Evolutionary conservation across 805 yeast genomes (phyloP).

Genomic region (Cyberlindnera xylosilytica): DNA sequence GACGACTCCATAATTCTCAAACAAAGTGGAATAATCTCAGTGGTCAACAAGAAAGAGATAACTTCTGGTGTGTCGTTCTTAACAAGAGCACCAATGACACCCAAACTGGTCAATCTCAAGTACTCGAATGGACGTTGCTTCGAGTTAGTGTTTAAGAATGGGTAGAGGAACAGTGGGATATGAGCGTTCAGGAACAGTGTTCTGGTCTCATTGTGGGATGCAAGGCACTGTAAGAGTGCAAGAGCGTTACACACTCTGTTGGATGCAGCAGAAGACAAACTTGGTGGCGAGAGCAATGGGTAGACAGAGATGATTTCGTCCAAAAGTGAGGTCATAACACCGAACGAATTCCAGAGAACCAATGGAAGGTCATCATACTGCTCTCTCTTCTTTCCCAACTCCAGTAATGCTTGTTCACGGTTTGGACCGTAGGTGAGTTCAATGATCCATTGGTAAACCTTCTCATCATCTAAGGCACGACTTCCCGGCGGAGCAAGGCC

Average conservation of each 20-base stretch:
- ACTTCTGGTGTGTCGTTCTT: slow-evolving; percentile 96
- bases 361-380: slow-evolving; percentile 91
- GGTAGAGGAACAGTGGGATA: slow-evolving; percentile 87
- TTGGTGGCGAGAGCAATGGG: slow-evolving; percentile 85
- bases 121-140: slow-evolving; percentile 93
- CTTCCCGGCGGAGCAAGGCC: not conserved
- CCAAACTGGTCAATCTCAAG: slow-evolving; percentile 85
- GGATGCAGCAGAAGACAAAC: slow-evolving; percentile 77
- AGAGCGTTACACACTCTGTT: slow-evolving; percentile 94
- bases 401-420: slow-evolving; percentile 88
- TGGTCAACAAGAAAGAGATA: slow-evolving; percentile 84
- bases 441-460: slow-evolving; percentile 85
- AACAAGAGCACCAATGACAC: slow-evolving; percentile 95
- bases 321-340: slow-evolving; percentile 88
- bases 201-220: slow-evolving; percentile 90
- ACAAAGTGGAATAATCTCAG: slow-evolving; percentile 95
- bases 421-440: slow-evolving; percentile 88
- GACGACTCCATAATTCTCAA: slow-evolving; percentile 93
- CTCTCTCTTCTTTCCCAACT: slow-evolving; percentile 90
- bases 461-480: slow-evolving; percentile 66
- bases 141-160: slow-evolving; percentile 88
- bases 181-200: slow-evolving; percentile 83
- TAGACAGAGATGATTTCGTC: slow-evolving; percentile 90
- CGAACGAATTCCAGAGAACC: slow-evolving; percentile 93
- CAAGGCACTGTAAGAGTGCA: slow-evolving; percentile 93